Percentiles rank a stretch among this genome's conserved stretches.
phyloP scores from a whole-genome alignment of 192 early-diverging fungal species.

The Coemansia sp. region DNA sequence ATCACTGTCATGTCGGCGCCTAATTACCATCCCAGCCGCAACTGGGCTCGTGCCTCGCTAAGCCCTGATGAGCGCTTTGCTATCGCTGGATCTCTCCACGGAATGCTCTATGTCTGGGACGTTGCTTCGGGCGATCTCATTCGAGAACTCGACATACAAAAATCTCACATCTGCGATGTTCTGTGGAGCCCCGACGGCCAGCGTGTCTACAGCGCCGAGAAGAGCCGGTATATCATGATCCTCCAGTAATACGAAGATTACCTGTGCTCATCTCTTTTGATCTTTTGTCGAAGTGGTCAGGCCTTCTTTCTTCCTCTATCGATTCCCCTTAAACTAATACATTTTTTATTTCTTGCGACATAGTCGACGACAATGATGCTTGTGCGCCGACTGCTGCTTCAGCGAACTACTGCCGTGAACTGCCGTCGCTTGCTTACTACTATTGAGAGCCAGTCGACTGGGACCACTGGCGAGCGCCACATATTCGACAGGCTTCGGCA shows the following conservation, averaged over 20 bases:
- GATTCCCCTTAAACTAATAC: background rate
- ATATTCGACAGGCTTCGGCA: slow-evolving; percentile 75
- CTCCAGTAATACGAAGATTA: slow-evolving; percentile 30
- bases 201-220: slow-evolving; percentile 72
- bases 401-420: background rate
- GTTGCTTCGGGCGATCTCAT: slow-evolving; percentile 65
- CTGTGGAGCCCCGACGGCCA: slow-evolving; percentile 65
- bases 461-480: slow-evolving; percentile 66
- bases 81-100: slow-evolving; percentile 81
- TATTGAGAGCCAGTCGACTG: background rate
- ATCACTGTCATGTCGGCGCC: slow-evolving; percentile 64
- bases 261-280: background rate
- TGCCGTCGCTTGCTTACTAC: slow-evolving; percentile 1
- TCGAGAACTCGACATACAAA: slow-evolving; percentile 69
- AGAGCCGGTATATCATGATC: slow-evolving; percentile 53
- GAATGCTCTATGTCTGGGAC: slow-evolving; percentile 82
- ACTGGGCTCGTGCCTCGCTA: slow-evolving; percentile 80
- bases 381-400: slow-evolving; percentile 4
- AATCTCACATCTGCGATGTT: slow-evolving; percentile 70
- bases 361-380: background rate
- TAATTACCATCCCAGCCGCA: slow-evolving; percentile 78
- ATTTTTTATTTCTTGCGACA: background rate
- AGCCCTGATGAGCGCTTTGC: slow-evolving; percentile 88
- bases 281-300: background rate
- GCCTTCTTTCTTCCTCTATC: background rate